These are phyloP conservation scores for Leccinum boreale DNA, from an alignment of 768 basidiomycete genomes.

Conservation along the genomic window DNA sequence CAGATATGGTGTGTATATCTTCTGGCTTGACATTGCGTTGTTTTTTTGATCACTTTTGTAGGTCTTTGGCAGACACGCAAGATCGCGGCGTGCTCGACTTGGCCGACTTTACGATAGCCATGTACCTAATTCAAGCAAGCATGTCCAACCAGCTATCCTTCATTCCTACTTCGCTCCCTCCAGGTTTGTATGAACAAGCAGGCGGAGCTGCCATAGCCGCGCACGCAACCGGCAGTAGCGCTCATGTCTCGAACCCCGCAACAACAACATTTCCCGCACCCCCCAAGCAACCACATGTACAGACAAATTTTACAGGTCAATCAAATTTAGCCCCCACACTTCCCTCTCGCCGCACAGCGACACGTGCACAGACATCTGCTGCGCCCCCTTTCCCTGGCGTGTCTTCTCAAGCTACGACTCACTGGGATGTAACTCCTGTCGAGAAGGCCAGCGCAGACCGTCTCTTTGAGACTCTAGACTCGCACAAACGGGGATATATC, in stretches of 20 bases:
- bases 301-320: constrained; percentile 48
- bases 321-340: constrained; percentile 20
- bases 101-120: constrained; percentile 90
- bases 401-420: constrained; percentile 25
- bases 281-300: constrained; percentile 62
- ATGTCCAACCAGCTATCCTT: constrained; percentile 77
- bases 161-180: constrained; percentile 74
- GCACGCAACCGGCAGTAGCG: constrained; percentile 60
- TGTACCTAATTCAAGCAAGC: constrained; percentile 92
- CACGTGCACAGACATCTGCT: constrained; percentile 17
- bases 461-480: constrained; percentile 82
- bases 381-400: constrained; percentile 30
- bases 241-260: constrained; percentile 59
- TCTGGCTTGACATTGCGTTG: neutral
- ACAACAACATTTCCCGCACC: constrained; percentile 40
- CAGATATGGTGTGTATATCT: constrained; percentile 77
- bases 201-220: constrained; percentile 39
- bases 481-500: constrained; percentile 69
- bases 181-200: constrained; percentile 84
- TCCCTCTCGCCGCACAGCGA: constrained; percentile 20
- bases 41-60: constrained; percentile 28
- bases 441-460: constrained; percentile 79
- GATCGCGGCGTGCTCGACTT: constrained; percentile 85
- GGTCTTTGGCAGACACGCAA: constrained; percentile 95
- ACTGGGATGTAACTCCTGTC: constrained; percentile 80